Evolutionary conservation across 768 basidiomycete genomes (phyloP).

Genomic region (Sporobolomyces roseus): DNA sequence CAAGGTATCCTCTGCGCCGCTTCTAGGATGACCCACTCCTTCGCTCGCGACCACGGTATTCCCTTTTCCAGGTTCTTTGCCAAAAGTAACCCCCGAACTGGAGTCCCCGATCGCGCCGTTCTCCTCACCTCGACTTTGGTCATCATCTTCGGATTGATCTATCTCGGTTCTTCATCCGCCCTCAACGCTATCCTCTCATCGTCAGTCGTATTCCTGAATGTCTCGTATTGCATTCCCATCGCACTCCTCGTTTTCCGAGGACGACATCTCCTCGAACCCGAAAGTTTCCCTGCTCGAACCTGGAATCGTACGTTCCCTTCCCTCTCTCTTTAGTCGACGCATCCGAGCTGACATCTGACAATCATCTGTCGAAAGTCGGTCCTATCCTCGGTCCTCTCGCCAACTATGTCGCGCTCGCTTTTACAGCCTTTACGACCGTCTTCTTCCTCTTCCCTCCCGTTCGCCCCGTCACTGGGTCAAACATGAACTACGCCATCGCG

Average conservation of each 20-base stretch:
- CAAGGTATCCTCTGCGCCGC: slow-evolving; percentile 30
- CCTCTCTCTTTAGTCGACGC: neutral
- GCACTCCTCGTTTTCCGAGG: slow-evolving; percentile 37
- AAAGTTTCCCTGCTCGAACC: slow-evolving; percentile 40
- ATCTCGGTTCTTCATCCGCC: slow-evolving; percentile 39
- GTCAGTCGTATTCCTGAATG: slow-evolving; percentile 43
- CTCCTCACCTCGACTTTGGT: slow-evolving; percentile 17
- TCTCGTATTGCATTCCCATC: slow-evolving; percentile 34
- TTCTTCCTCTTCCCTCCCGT: slow-evolving; percentile 45
- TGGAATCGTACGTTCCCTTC: slow-evolving; percentile 15
- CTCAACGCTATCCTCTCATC: slow-evolving; percentile 44
- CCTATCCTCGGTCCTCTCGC: slow-evolving; percentile 34
- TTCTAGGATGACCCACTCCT: slow-evolving; percentile 27
- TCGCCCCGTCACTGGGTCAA: slow-evolving; percentile 18
- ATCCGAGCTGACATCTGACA: neutral
- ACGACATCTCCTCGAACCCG: slow-evolving; percentile 39
- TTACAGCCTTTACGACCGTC: slow-evolving; percentile 39
- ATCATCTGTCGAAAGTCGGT: slow-evolving; percentile 8
- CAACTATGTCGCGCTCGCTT: slow-evolving; percentile 41
- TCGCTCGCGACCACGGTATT: slow-evolving; percentile 35
- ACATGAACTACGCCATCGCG: slow-evolving; percentile 41
- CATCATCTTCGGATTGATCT: slow-evolving; percentile 40
- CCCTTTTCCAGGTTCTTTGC: slow-evolving; percentile 37
- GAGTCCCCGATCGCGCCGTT: slow-evolving; percentile 37
- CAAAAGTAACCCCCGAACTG: slow-evolving; percentile 5